Evolutionary conservation across 2,329 filamentous ascomycete species (phyloP).

Genomic region (Phaeomoniella chlamydospora): DNA sequence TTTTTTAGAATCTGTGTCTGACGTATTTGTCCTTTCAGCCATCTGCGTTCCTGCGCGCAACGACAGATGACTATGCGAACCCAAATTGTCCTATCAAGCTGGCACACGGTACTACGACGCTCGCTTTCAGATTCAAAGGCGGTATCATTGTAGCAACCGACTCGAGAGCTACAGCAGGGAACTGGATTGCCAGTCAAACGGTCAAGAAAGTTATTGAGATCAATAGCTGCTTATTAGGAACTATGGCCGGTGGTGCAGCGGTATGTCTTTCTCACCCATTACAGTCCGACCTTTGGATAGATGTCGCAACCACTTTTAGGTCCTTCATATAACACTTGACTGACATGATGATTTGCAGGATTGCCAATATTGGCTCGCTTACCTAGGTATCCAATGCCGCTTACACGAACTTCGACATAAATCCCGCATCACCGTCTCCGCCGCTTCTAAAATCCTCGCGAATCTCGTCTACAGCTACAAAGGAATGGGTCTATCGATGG

Average conservation of each 20-base stretch:
- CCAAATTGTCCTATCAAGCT: constrained; percentile 98
- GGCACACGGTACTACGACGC: constrained; percentile 93
- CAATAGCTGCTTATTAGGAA: constrained; percentile 84
- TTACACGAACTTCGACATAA: constrained; percentile 99
- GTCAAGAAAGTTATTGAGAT: constrained; percentile 99
- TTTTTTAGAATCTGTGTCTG: not conserved
- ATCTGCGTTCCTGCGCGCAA: constrained; percentile 86
- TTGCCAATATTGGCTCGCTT: constrained; percentile 99
- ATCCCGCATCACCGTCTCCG: constrained; percentile 92
- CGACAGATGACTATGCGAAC: constrained; percentile 95
- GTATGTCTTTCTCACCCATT: constrained; percentile 29
- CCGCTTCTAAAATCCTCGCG: constrained; percentile 94
- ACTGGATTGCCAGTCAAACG: constrained; percentile 99
- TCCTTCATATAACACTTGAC: not conserved
- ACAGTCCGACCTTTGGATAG: not conserved
- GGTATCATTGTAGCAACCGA: constrained; percentile 98
- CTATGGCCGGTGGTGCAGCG: constrained; percentile 96
- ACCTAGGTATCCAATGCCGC: constrained; percentile 96
- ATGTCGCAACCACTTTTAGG: not conserved
- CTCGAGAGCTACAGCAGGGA: constrained; percentile 89
- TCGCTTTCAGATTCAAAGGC: constrained; percentile 95
- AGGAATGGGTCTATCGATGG: constrained; percentile 97
- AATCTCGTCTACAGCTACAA: constrained; percentile 99
- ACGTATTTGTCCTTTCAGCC: constrained; percentile 39
- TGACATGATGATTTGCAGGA: constrained; percentile 40